Evolutionary conservation across 331 rosid species (phyloP).

Genomic region (Erythrophleum ivorense): DNA sequence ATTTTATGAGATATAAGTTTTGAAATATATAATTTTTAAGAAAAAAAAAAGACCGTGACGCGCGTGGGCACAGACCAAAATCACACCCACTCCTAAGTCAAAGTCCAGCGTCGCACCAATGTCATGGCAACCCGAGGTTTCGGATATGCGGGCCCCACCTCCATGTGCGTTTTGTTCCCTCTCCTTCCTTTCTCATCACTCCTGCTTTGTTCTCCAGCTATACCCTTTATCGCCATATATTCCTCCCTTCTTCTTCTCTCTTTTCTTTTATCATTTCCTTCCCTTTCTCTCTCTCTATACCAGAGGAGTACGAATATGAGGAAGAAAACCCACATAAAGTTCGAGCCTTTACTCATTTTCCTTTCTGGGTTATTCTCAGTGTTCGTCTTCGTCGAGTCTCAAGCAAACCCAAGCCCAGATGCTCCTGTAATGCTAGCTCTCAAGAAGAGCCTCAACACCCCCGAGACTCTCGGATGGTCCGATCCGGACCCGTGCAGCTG

Average conservation of each 20-base stretch:
- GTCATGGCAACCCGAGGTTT: conserved; percentile 40
- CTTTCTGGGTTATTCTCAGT: conserved; percentile 33
- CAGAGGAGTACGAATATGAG: conserved; percentile 30
- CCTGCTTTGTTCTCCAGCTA: neutral
- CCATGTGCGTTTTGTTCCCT: conserved; percentile 45
- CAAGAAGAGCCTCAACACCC: conserved; percentile 43
- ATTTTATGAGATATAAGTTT: too few species aligned
- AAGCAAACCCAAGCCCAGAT: conserved; percentile 42
- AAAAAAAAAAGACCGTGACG: neutral
- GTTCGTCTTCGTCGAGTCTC: conserved; percentile 36
- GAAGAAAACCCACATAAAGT: conserved; percentile 23
- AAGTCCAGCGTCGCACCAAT: neutral
- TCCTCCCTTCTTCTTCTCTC: neutral
- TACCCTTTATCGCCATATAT: neutral
- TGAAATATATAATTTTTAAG: too few species aligned
- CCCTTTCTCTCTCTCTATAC: neutral
- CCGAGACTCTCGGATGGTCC: conserved; percentile 57
- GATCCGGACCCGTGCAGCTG: conserved; percentile 58
- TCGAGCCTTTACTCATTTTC: neutral
- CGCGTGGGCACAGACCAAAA: neutral
- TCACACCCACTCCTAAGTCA: neutral
- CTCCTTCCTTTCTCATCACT: neutral
- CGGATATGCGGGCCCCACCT: conserved; percentile 44
- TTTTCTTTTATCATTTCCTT: neutral
- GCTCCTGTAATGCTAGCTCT: conserved; percentile 51